Conservation (phyloP, 192 early-diverging fungal species). For the Umbelopsis sp. region DNA sequence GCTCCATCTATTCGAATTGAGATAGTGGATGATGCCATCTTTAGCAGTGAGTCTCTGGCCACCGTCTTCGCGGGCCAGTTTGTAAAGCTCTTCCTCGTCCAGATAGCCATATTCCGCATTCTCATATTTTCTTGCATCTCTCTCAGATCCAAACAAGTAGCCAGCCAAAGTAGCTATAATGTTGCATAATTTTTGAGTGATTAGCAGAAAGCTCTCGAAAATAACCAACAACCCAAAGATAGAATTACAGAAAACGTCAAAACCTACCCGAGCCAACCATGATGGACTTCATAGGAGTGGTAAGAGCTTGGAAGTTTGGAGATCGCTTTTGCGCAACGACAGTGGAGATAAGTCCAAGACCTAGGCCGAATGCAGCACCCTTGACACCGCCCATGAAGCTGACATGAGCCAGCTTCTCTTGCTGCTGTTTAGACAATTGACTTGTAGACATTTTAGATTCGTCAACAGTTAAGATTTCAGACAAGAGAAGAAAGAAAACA, state of each 20-base stretch:
- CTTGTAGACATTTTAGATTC: conserved; percentile 8
- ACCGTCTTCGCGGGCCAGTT: neutral
- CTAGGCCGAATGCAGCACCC: conserved; percentile 44
- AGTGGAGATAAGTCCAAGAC: conserved; percentile 39
- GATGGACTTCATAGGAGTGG: conserved; percentile 38
- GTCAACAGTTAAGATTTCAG: neutral
- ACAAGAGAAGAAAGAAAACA: conserved; percentile 5
- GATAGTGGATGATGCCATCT: conserved; percentile 28
- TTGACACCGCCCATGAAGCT: conserved; percentile 34
- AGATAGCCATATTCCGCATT: conserved; percentile 38
- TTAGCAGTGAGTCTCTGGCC: conserved; percentile 3
- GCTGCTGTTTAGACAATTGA: conserved; percentile 32
- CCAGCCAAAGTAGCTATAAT: conserved; percentile 38
- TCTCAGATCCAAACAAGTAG: conserved; percentile 40
- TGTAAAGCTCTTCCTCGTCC: conserved; percentile 30
- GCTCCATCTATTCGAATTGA: conserved; percentile 44
- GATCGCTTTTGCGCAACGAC: conserved; percentile 35
- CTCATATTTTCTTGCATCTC: conserved; percentile 36
- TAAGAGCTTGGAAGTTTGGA: conserved; percentile 35
- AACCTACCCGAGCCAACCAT: conserved; percentile 38
- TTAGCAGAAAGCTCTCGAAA: too few species aligned
- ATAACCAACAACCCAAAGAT: neutral
- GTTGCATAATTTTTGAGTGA: conserved; percentile 9
- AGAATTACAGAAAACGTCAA: neutral
- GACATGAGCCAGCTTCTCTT: conserved; percentile 27